These are phyloP conservation scores for Aeschynomene evenia DNA, from an alignment of 306 rosid species.

Conservation along the genomic window DNA sequence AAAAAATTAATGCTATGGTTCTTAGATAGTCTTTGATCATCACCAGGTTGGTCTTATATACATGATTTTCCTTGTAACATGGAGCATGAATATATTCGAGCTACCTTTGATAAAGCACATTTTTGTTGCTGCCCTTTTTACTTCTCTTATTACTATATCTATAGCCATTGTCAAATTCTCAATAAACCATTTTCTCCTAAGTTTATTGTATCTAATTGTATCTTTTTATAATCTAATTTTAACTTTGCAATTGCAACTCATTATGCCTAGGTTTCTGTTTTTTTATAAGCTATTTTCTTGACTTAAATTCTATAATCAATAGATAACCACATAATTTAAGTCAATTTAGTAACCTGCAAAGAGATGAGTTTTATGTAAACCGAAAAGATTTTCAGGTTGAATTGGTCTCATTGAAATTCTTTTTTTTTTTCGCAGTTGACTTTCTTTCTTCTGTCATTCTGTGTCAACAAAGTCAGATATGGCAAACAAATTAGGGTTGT, in stretches of 20 bases:
- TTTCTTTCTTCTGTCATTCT: too few relatives aligned
- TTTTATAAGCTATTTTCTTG: too few relatives aligned
- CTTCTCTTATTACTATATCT: neutral
- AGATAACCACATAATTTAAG: neutral
- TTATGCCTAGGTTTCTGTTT: neutral
- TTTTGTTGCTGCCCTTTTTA: neutral
- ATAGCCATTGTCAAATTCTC: neutral
- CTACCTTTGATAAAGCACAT: neutral
- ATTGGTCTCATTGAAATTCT: neutral
- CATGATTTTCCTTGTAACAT: slow-evolving; percentile 1
- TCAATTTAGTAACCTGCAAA: neutral
- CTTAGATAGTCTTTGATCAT: neutral
- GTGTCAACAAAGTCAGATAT: neutral
- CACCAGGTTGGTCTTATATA: neutral
- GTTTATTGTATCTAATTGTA: neutral
- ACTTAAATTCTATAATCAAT: too few relatives aligned
- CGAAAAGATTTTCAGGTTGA: neutral
- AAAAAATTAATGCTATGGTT: neutral
- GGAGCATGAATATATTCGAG: neutral
- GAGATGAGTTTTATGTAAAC: neutral
- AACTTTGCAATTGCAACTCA: neutral
- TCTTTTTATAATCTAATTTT: neutral
- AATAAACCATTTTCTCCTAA: neutral
- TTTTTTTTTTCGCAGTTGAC: slow-evolving; percentile 14
- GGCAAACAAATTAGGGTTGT: neutral